Evolutionary conservation across 257 asterid genomes (phyloP).

Genomic region (Solanum boliviense): DNA sequence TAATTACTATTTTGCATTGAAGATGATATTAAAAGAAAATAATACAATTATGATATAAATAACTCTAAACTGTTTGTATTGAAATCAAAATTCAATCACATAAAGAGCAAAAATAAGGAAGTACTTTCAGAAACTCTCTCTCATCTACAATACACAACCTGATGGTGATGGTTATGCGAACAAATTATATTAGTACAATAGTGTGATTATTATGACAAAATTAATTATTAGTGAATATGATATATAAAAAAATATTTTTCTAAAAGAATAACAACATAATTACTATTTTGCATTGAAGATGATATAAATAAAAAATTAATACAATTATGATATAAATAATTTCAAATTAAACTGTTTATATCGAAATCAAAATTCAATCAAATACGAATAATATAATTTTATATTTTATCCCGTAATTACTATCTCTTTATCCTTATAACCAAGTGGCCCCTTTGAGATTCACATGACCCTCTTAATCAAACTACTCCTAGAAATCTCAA

Average conservation of each 20-base stretch:
- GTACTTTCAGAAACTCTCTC: background rate
- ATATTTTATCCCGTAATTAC: background rate
- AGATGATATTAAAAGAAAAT: background rate
- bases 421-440: background rate
- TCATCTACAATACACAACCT: too few species aligned
- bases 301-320: background rate
- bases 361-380: background rate
- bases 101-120: background rate
- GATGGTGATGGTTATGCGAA: background rate
- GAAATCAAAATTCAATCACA: background rate
- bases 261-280: background rate
- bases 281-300: background rate
- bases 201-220: background rate
- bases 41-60: background rate
- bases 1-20: background rate
- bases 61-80: background rate
- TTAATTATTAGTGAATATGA: background rate
- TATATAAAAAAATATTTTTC: background rate
- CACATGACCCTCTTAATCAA: background rate
- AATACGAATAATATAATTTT: background rate
- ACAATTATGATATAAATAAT: background rate
- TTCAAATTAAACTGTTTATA: background rate
- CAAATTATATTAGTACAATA: too few species aligned
- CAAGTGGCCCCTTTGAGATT: background rate
- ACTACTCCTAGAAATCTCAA: background rate